phyloP scores from a whole-genome alignment of 2,329 filamentous ascomycete species.

The Penicillium sumatraense region DNA sequence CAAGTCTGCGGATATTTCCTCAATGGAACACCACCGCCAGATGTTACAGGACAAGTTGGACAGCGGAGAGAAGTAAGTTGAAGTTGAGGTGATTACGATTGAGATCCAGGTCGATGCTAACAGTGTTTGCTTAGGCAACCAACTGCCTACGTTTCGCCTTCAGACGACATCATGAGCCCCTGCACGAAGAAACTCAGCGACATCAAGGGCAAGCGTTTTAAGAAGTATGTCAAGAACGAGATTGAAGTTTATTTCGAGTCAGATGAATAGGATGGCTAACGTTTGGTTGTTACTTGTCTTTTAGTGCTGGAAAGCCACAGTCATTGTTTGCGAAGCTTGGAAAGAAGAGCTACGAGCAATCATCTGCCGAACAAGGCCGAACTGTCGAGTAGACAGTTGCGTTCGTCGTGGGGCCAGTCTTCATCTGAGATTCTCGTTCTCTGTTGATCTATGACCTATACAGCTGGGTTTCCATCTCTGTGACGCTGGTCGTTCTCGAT shows the following conservation, averaged over 20 bases:
- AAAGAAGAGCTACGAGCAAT: constrained; percentile 51
- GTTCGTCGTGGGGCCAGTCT: background rate
- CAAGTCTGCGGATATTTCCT: constrained; percentile 39
- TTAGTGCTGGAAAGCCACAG: constrained; percentile 47
- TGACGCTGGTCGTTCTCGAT: background rate
- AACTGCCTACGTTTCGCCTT: constrained; percentile 52
- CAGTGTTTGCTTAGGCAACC: constrained; percentile 22
- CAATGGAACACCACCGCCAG: constrained; percentile 51
- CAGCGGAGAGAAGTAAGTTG: constrained; percentile 42
- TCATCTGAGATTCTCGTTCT: background rate
- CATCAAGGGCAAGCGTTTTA: constrained; percentile 55
- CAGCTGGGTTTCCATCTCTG: background rate
- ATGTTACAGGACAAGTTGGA: constrained; percentile 47
- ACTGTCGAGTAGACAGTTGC: constrained; percentile 16
- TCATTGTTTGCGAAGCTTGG: constrained; percentile 52
- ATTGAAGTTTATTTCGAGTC: background rate
- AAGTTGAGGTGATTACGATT: background rate
- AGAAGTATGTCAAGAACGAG: constrained; percentile 48
- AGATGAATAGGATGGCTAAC: background rate
- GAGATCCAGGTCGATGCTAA: constrained; percentile 20
- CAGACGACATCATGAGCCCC: constrained; percentile 55
- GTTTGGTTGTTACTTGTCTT: background rate
- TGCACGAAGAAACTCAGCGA: constrained; percentile 56
- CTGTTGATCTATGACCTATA: background rate
- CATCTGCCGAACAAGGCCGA: constrained; percentile 27